Conservation (phyloP, 805 yeast species). For the Cyberlindnera euphorbiiphila region DNA sequence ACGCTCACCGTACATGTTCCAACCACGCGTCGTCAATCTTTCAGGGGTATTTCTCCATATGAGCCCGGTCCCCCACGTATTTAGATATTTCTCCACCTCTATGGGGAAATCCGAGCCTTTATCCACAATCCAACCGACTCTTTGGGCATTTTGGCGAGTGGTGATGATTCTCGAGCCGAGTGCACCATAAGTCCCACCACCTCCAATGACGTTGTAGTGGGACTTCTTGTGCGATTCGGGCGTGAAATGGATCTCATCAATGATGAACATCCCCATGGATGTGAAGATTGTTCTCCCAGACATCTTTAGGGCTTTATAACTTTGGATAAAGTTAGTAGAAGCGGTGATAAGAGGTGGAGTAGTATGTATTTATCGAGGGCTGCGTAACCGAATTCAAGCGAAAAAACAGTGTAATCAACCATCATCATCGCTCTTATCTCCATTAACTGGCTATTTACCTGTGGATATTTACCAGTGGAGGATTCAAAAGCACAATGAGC, state of each 20-base stretch:
- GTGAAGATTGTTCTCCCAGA: constrained; percentile 43
- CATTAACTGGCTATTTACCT: too few species aligned
- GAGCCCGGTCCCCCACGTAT: constrained; percentile 60
- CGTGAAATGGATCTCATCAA: constrained; percentile 75
- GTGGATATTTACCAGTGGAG: too few species aligned
- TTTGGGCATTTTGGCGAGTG: constrained; percentile 35
- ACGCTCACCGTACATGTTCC: constrained; percentile 64
- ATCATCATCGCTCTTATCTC: too few species aligned
- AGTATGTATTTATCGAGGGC: too few species aligned
- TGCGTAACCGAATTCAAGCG: neutral
- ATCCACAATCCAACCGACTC: constrained; percentile 71
- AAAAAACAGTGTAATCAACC: too few species aligned
- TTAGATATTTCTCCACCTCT: constrained; percentile 39
- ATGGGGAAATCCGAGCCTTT: constrained; percentile 75
- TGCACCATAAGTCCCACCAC: constrained; percentile 83
- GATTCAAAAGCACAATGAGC: constrained; percentile 2
- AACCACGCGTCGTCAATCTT: constrained; percentile 75
- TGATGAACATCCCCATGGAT: constrained; percentile 84
- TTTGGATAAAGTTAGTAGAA: too few species aligned
- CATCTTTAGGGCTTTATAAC: too few species aligned
- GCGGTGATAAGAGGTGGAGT: neutral
- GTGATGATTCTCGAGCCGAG: constrained; percentile 65
- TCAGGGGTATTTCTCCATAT: constrained; percentile 46
- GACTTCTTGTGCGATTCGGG: constrained; percentile 26
- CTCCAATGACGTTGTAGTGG: constrained; percentile 66